These are phyloP conservation scores for Stemphylium lycopersici DNA, from an alignment of 2,329 filamentous ascomycete genomes.

Conservation along the genomic window DNA sequence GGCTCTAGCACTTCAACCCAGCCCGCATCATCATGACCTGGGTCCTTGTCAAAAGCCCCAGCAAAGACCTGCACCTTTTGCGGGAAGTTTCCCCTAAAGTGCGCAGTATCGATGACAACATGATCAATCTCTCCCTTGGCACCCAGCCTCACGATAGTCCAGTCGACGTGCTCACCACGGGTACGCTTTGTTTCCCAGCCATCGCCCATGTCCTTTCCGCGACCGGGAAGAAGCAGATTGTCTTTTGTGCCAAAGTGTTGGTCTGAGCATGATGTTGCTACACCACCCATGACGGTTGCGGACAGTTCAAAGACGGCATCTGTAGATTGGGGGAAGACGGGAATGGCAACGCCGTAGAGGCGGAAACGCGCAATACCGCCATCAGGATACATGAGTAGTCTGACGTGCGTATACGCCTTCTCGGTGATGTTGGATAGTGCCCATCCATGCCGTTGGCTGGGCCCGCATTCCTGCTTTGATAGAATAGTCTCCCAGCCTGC, in stretches of 20 bases:
- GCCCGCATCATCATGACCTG: slow-evolving; percentile 60
- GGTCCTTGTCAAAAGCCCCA: slow-evolving; percentile 65
- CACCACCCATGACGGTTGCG: slow-evolving; percentile 77
- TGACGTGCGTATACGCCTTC: slow-evolving; percentile 78
- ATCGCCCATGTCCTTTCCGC: slow-evolving; percentile 85
- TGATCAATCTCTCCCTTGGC: slow-evolving; percentile 68
- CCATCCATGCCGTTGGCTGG: slow-evolving; percentile 76
- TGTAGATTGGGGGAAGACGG: slow-evolving; percentile 72
- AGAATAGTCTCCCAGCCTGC: slow-evolving; percentile 73
- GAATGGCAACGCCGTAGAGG: slow-evolving; percentile 76
- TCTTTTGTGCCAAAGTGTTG: slow-evolving; percentile 85
- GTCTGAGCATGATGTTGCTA: slow-evolving; percentile 77
- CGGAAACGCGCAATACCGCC: slow-evolving; percentile 83
- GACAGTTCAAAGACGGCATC: slow-evolving; percentile 75
- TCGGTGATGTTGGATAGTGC: slow-evolving; percentile 61
- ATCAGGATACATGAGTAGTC: slow-evolving; percentile 84
- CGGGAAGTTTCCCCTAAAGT: slow-evolving; percentile 84
- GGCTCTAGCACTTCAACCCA: slow-evolving; percentile 72
- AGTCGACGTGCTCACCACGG: slow-evolving; percentile 76
- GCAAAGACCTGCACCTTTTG: slow-evolving; percentile 71
- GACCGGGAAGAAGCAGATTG: slow-evolving; percentile 78
- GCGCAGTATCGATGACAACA: slow-evolving; percentile 78
- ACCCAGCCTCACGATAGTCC: slow-evolving; percentile 78
- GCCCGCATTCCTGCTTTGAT: slow-evolving; percentile 72
- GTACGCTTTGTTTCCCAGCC: slow-evolving; percentile 86